Evolutionary conservation across 495 filamentous ascomycete species (phyloP).

Genomic region (Penicillium robsamsonii): DNA sequence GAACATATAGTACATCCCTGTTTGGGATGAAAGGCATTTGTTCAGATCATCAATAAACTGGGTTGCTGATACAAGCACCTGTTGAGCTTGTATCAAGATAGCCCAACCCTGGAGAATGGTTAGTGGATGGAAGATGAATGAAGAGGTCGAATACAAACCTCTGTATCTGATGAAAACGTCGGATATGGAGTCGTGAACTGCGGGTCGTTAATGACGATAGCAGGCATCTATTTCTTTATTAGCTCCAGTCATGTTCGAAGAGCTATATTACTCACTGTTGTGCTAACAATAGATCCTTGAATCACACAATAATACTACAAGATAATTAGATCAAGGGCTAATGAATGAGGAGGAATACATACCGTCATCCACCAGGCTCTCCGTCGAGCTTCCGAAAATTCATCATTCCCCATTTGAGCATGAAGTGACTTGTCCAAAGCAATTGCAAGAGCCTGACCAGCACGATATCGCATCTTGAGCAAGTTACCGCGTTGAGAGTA

Average conservation of each 20-base stretch:
- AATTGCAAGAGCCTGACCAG: slow-evolving; percentile 54
- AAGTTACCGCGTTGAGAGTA: slow-evolving; percentile 61
- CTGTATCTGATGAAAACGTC: slow-evolving; percentile 49
- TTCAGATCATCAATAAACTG: slow-evolving; percentile 56
- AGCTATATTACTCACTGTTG: slow-evolving; percentile 42
- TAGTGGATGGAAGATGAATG: slow-evolving; percentile 1
- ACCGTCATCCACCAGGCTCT: slow-evolving; percentile 66
- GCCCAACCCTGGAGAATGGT: slow-evolving; percentile 47
- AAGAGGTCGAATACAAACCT: slow-evolving; percentile 37
- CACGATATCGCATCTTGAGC: slow-evolving; percentile 59
- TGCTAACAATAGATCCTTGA: slow-evolving; percentile 60
- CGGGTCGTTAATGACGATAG: slow-evolving; percentile 54
- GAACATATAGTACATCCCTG: slow-evolving; percentile 46
- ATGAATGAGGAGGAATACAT: slow-evolving; percentile 3
- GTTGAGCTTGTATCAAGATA: slow-evolving; percentile 55
- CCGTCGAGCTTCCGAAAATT: slow-evolving; percentile 52
- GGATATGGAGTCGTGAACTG: slow-evolving; percentile 58
- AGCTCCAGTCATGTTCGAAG: slow-evolving; percentile 11
- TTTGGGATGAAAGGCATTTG: slow-evolving; percentile 37
- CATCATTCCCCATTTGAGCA: slow-evolving; percentile 43
- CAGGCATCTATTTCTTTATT: slow-evolving; percentile 39
- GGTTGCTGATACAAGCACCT: slow-evolving; percentile 54
- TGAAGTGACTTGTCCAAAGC: slow-evolving; percentile 55
- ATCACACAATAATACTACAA: slow-evolving; percentile 56
- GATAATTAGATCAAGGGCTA: slow-evolving; percentile 13